Evolutionary conservation across 805 yeast species (phyloP).

Genomic region (Grigorovia jiainica): DNA sequence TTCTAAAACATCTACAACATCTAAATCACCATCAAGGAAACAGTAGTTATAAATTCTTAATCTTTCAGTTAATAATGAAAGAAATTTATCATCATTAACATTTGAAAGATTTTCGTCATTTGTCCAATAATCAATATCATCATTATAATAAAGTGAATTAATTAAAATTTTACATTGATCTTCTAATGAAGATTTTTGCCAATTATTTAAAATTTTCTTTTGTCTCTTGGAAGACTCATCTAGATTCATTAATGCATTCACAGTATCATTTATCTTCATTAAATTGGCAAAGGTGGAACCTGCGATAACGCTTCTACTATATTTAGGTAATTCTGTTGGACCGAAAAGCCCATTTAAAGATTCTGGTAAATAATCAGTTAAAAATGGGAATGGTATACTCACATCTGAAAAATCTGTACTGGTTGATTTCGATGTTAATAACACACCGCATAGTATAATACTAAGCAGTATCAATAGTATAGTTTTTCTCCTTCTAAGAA

Average conservation of each 20-base stretch:
- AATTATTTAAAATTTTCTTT: neutral
- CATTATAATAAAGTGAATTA: neutral
- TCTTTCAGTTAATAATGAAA: constrained; percentile 11
- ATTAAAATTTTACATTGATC: neutral
- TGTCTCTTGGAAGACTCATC: neutral
- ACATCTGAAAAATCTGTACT: no score
- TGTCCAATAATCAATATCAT: neutral
- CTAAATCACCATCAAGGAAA: constrained; percentile 14
- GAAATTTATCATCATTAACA: neutral
- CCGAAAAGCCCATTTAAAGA: neutral
- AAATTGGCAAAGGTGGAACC: neutral
- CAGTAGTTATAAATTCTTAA: constrained; percentile 23
- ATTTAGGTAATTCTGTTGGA: neutral
- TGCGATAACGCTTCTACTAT: neutral
- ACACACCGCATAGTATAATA: no score
- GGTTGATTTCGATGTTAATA: no score
- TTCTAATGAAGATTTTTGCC: neutral
- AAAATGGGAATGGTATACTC: no score
- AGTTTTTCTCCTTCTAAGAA: no score
- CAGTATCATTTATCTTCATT: neutral
- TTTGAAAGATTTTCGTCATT: neutral
- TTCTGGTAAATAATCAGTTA: neutral
- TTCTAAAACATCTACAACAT: constrained; percentile 10
- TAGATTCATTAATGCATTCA: neutral
- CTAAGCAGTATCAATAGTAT: no score